Conservation (phyloP, 805 yeast genomes). For the Schizosaccharomyces cryophilus region DNA sequence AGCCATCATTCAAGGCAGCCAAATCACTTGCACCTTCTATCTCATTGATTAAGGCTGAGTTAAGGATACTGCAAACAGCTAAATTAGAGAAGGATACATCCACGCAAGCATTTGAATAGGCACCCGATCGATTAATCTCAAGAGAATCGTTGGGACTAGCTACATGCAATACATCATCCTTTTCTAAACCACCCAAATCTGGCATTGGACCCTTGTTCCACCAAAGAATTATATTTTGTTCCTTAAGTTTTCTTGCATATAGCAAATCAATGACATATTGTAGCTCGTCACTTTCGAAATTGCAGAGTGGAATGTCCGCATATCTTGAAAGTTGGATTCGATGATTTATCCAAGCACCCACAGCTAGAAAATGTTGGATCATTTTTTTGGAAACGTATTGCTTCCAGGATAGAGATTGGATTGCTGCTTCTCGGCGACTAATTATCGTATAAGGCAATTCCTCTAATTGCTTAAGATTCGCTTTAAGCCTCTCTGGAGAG, state of each 20-base stretch:
- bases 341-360: conserved; percentile 49
- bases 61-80: conserved; percentile 62
- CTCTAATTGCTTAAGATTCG: neutral
- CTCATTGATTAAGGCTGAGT: conserved; percentile 62
- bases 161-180: conserved; percentile 26
- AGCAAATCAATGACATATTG: conserved; percentile 62
- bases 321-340: conserved; percentile 41
- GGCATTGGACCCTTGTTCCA: conserved; percentile 56
- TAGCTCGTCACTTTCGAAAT: conserved; percentile 51
- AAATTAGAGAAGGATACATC: conserved; percentile 61
- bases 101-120: conserved; percentile 51
- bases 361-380: conserved; percentile 42
- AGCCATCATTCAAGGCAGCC: conserved; percentile 17
- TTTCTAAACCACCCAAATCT: conserved; percentile 63
- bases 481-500: neutral
- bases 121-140: conserved; percentile 47
- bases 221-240: conserved; percentile 59
- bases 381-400: conserved; percentile 35
- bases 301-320: conserved; percentile 68
- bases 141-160: conserved; percentile 45
- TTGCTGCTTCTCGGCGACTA: neutral
- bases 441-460: neutral
- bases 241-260: conserved; percentile 52
- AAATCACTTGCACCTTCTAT: conserved; percentile 68
- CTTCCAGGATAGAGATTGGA: conserved; percentile 44